phyloP scores from a whole-genome alignment of 208 protist species.

The Acanthamoeba sp. region DNA sequence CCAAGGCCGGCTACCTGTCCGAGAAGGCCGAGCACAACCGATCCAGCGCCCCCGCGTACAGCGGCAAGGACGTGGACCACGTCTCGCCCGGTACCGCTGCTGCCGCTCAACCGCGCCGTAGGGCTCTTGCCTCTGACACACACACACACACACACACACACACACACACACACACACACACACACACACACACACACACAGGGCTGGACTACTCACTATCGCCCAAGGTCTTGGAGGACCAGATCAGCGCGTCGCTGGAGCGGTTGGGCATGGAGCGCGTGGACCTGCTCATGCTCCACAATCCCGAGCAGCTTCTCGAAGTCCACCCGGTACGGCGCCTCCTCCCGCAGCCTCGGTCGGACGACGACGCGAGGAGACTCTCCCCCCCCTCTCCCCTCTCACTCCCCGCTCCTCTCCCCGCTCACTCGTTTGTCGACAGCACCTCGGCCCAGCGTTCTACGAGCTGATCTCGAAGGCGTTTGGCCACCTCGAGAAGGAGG shows the following conservation, averaged over 20 bases:
- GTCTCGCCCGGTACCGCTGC: constrained; percentile 5
- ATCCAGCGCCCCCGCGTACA: neutral
- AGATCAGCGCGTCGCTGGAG: constrained; percentile 28
- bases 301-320: constrained; percentile 39
- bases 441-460: constrained; percentile 3
- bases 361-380: too few relatives aligned
- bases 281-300: constrained; percentile 45
- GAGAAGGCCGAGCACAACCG: constrained; percentile 6
- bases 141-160: too few relatives aligned
- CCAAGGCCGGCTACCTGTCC: constrained; percentile 24
- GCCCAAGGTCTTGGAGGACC: constrained; percentile 1
- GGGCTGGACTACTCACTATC: neutral
- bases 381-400: too few relatives aligned
- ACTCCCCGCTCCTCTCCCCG: too few relatives aligned
- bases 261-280: constrained; percentile 19
- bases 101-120: too few relatives aligned
- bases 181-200: neutral
- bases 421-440: neutral
- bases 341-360: too few relatives aligned
- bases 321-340: neutral
- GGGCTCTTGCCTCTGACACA: too few relatives aligned
- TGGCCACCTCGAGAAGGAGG: constrained; percentile 14
- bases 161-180: too few relatives aligned
- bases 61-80: neutral
- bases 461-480: neutral